Base-by-base conservation (phyloP, 768 basidiomycete species). In the Boletus subparvulus region DNA sequence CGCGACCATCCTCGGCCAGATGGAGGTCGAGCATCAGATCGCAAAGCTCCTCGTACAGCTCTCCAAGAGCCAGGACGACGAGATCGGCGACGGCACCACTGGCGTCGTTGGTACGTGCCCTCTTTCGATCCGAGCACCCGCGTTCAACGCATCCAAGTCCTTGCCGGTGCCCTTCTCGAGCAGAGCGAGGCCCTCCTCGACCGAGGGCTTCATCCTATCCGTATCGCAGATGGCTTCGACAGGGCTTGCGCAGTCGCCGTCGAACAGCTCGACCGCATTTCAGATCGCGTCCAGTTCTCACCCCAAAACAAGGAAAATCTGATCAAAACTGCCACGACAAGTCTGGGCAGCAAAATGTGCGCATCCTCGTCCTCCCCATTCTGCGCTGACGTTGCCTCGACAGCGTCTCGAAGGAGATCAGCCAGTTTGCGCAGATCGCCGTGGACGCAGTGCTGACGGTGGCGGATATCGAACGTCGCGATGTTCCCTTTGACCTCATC, bases 21-120 rank as follows among this genome's bases (percentile, higher is more conserved):
- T 99, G 94, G 93, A 97, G 73, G 95, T 98, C 50, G 96, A 98
- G 68, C 96, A 99, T 71, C 96, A 96, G 77, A 96, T 99, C 68
- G 97, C 97, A 57, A 99, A 97, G 75, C 83, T 99, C 44, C 83
- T 99, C 35, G 97, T 99, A 2, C 91, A 98, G 69, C 80, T 98
- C 41, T 95, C 93, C 17, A 96, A 95, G 79, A 94, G 91, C 71
- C 97, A 99, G 77, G 97, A 99, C 72, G 97, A 99, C 73, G 97
- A 99, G 78, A 96, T 99, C 70, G 97, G 97, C 26, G 97, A 99
- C 75, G 97, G 97, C 57, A 98, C 97, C 7, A 98, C 97, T 30
- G 97, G 97, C 72, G 97, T 99, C 57, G 97, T 98, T 61, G 95
- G 95, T 96, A 70, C 68, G 93, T 83, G 50, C 49, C 26, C 52